These are phyloP conservation scores for Nepenthes gracilis DNA, from an alignment of 148 eudicot genomes.

Conservation along the genomic window DNA sequence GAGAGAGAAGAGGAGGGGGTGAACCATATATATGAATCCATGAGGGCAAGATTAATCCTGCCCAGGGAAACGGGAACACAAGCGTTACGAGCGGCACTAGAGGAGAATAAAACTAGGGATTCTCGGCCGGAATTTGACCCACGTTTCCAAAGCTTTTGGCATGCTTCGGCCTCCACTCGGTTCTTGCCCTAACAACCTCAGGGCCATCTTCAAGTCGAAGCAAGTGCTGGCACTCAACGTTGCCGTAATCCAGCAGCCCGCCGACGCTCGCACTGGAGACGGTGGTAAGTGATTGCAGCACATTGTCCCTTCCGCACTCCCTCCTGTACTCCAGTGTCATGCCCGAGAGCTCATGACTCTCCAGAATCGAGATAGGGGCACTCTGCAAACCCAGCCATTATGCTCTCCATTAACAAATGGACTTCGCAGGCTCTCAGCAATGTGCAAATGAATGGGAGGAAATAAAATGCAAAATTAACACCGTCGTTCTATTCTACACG, in stretches of 20 bases:
- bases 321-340: conserved; percentile 80
- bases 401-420: background rate
- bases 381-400: conserved; percentile 34
- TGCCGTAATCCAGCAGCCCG: conserved; percentile 32
- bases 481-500: too few species aligned
- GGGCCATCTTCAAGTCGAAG: conserved; percentile 75
- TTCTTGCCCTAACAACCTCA: conserved; percentile 76
- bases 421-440: too few species aligned
- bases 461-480: too few species aligned
- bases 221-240: conserved; percentile 78
- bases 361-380: conserved; percentile 56
- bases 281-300: conserved; percentile 67
- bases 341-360: conserved; percentile 72
- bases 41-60: too few species aligned
- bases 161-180: conserved; percentile 76
- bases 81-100: too few species aligned
- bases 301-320: conserved; percentile 77
- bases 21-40: too few species aligned
- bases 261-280: conserved; percentile 37
- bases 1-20: too few species aligned
- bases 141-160: conserved; percentile 27
- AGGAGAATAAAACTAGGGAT: conserved; percentile 8
- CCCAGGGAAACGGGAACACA: too few species aligned
- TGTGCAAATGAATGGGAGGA: too few species aligned
- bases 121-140: conserved; percentile 24